Conservation (phyloP, 2,329 filamentous ascomycete species). For the Plectosphaerella cucumerina region DNA sequence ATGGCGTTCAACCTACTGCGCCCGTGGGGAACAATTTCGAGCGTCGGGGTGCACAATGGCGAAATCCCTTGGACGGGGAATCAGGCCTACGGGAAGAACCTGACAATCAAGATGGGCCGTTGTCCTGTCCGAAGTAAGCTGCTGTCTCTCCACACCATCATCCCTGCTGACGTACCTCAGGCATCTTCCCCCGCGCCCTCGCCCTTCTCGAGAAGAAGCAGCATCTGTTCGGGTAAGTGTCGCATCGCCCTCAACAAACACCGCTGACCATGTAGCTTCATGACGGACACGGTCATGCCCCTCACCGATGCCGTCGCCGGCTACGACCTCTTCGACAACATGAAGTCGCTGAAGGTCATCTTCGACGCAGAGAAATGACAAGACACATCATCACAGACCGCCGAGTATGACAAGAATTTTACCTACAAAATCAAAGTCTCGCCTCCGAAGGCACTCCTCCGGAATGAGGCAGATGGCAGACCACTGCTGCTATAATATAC, state of each 20-base stretch:
- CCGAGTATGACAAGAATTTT: no score
- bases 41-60: conserved; percentile 71
- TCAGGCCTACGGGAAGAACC: conserved; percentile 66
- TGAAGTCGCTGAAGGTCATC: conserved; percentile 72
- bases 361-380: conserved; percentile 33
- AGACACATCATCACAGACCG: neutral
- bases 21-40: conserved; percentile 70
- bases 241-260: neutral
- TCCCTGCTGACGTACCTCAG: neutral
- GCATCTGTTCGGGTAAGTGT: conserved; percentile 58
- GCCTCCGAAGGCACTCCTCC: no score
- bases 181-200: conserved; percentile 63
- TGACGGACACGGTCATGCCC: conserved; percentile 73
- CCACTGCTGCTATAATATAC: no score
- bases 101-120: conserved; percentile 70
- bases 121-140: conserved; percentile 60
- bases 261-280: conserved; percentile 53
- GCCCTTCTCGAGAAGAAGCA: conserved; percentile 63
- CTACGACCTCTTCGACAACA: conserved; percentile 68
- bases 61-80: conserved; percentile 28
- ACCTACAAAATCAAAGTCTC: no score
- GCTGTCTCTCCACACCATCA: neutral
- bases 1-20: conserved; percentile 68
- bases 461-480: no score
- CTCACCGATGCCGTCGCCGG: conserved; percentile 61